These are phyloP conservation scores for Phoma herbarum DNA, from an alignment of 2,329 filamentous ascomycete genomes.

Conservation along the genomic window DNA sequence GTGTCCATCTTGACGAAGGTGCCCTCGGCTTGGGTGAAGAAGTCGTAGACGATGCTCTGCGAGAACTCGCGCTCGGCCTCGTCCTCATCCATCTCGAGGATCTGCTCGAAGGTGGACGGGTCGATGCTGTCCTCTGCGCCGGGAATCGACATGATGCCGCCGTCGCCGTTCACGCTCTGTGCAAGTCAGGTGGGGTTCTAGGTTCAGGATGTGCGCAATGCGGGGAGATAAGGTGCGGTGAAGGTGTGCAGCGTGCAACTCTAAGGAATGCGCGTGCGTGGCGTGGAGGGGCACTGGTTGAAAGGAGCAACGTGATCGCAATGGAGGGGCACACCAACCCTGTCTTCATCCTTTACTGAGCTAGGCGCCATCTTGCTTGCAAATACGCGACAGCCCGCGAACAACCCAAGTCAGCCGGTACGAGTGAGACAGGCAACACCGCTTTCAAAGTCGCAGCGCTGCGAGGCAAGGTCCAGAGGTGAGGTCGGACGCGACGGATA, in stretches of 20 bases:
- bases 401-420: conserved; percentile 22
- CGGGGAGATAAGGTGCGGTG: not conserved
- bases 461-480: conserved; percentile 21
- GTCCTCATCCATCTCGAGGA: conserved; percentile 97
- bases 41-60: conserved; percentile 85
- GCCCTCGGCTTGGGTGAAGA: conserved; percentile 87
- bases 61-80: conserved; percentile 87
- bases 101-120: conserved; percentile 84
- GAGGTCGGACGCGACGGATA: conserved; percentile 28
- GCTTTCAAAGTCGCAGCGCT: conserved; percentile 30
- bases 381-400: conserved; percentile 27
- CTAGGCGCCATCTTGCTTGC: conserved; percentile 46
- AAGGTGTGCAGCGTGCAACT: conserved; percentile 3
- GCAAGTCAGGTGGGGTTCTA: conserved; percentile 21
- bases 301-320: conserved; percentile 25
- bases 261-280: conserved; percentile 18
- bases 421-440: conserved; percentile 29
- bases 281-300: conserved; percentile 24
- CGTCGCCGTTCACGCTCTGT: conserved; percentile 38
- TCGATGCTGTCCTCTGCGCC: conserved; percentile 83
- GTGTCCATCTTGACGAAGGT: conserved; percentile 88
- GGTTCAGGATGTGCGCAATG: conserved; percentile 7
- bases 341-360: conserved; percentile 42
- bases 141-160: conserved; percentile 56
- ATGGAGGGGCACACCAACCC: conserved; percentile 47